phyloP scores from a whole-genome alignment of 345 rosid species.

The Citrus sinensis region DNA sequence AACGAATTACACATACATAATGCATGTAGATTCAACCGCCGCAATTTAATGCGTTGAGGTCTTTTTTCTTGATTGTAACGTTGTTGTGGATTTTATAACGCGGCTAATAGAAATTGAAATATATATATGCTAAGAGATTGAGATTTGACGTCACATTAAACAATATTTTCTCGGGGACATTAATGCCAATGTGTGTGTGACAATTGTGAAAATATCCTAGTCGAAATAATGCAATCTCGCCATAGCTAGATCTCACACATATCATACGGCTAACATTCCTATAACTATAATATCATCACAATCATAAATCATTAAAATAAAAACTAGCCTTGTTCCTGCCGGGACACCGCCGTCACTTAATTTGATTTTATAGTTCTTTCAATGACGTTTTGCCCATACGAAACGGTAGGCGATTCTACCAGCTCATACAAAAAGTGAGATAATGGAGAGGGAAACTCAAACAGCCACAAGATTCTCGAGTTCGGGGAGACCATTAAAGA shows the following conservation, averaged over 20 bases:
- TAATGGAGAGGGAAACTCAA: neutral
- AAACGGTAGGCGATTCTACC: neutral
- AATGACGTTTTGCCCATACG: neutral
- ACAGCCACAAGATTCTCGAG: neutral
- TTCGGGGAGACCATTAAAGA: neutral
- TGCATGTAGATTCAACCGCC: too few relatives aligned
- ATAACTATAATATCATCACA: neutral
- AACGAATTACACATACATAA: too few relatives aligned
- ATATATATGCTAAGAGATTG: neutral
- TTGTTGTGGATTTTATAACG: neutral
- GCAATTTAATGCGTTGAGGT: neutral
- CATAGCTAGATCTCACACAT: neutral
- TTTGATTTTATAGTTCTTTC: neutral
- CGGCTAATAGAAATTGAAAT: neutral
- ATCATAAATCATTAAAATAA: neutral
- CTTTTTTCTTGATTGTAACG: too few relatives aligned
- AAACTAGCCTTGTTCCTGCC: too few relatives aligned
- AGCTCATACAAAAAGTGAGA: neutral
- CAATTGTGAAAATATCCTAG: neutral
- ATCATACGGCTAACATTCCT: neutral
- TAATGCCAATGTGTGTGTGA: too few relatives aligned
- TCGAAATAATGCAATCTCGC: neutral
- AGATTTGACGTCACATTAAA: neutral
- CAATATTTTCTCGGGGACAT: too few relatives aligned
- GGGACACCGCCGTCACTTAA: too few relatives aligned